Percentiles rank a stretch among this genome's conserved stretches.
Conservation (phyloP, 768 basidiomycete genomes). For the Lepiota subincarnata region DNA sequence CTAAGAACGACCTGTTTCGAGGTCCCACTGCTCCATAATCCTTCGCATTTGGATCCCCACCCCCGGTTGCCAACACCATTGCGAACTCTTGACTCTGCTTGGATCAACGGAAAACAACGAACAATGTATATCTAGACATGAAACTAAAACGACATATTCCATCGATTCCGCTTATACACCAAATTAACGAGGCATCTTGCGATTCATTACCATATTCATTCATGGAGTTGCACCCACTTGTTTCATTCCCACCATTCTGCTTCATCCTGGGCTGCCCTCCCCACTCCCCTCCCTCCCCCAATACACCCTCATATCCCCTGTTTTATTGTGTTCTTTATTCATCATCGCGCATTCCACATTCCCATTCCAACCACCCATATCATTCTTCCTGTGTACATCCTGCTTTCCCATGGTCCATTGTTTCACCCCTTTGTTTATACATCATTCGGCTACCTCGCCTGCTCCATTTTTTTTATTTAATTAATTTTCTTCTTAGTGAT, state of each 20-base stretch:
- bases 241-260: neutral
- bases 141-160: constrained; percentile 11
- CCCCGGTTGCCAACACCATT: neutral
- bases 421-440: neutral
- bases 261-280: neutral
- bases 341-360: neutral
- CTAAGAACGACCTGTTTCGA: neutral
- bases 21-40: neutral
- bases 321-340: no score
- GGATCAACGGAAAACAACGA: constrained; percentile 7
- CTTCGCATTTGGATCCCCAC: neutral
- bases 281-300: neutral
- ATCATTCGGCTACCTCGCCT: neutral
- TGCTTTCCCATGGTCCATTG: neutral
- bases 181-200: constrained; percentile 7
- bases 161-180: constrained; percentile 11
- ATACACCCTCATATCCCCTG: neutral
- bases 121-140: constrained; percentile 12
- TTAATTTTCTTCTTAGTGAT: constrained; percentile 1
- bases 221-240: constrained; percentile 1
- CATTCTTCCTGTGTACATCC: neutral
- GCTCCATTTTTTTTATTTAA: constrained; percentile 12
- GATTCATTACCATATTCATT: constrained; percentile 1
- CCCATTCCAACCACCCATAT: neutral
- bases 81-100: neutral